Evolutionary conservation across 371 early-diverging fungal species (phyloP).

Genomic region (Homolaphlyctis polyrhiza): DNA sequence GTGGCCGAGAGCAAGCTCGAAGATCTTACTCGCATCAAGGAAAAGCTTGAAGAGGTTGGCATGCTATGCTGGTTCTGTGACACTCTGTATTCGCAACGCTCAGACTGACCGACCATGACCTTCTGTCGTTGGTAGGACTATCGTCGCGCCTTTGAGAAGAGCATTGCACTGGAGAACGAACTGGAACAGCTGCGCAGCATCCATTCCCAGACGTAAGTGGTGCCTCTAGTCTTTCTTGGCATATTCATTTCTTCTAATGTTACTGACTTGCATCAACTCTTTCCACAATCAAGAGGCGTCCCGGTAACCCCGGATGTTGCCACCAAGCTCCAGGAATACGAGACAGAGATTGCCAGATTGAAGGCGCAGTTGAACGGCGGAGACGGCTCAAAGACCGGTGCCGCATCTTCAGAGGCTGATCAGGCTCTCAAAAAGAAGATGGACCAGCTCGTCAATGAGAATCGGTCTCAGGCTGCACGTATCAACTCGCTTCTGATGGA

Average conservation of each 20-base stretch:
- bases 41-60: slow-evolving; percentile 61
- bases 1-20: slow-evolving; percentile 66
- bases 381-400: too few relatives aligned
- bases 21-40: slow-evolving; percentile 64
- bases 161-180: slow-evolving; percentile 66
- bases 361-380: not conserved
- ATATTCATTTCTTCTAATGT: too few relatives aligned
- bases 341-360: not conserved
- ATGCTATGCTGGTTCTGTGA: not conserved
- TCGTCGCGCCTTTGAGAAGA: slow-evolving; percentile 60
- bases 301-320: too few relatives aligned
- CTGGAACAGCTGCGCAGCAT: too few relatives aligned
- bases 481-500: slow-evolving; percentile 64
- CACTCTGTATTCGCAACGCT: not conserved
- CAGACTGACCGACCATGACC: not conserved
- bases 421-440: slow-evolving; percentile 36
- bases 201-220: too few relatives aligned
- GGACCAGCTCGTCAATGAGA: slow-evolving; percentile 53
- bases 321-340: not conserved
- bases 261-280: too few relatives aligned
- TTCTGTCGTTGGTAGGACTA: slow-evolving; percentile 45
- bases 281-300: too few relatives aligned
- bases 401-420: too few relatives aligned
- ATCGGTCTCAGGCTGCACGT: slow-evolving; percentile 53
- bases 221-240: too few relatives aligned